Base-by-base conservation (phyloP, 1,139 yeast species). In the Candida anutae region DNA sequence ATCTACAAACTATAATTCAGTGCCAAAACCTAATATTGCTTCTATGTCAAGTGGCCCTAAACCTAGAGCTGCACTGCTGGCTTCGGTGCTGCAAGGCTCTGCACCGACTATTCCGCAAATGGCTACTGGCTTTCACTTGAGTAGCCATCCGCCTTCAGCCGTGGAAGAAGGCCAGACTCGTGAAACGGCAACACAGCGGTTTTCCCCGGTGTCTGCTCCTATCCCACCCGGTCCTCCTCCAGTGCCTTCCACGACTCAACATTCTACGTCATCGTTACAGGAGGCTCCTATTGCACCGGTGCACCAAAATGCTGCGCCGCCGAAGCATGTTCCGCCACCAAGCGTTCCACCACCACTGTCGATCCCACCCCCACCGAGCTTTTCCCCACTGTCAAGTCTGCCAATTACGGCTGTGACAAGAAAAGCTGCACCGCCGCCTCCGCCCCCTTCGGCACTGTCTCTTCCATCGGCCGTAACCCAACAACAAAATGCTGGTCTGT, bases 401-500 rank as follows among this genome's bases (percentile, higher is more conserved):
- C n/a, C n/a, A n/a, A n/a, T n/a, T n/a, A n/a, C n/a, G n/a, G n/a
- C n/a, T n/a, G n/a, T n/a, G n/a, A 15, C 39, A 13, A 50, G 44
- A 22, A 53, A 51, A 27, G 26, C 46, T 2, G 55, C 62, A 2
- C 62, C 66, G 3, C 62, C 62, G 1, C 61, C 67, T 5, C 60
- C 69, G 4, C 61, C 65, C 4, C 50, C 62, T 5, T 33, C 43
- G 10, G 26, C 35, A 24, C 48, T 48, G 22, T 13, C 15, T 12
- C 6, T 11, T 8, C 8, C 6, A 8, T 13, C 15, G 8, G 13
- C 8, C 11, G 47, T 68, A 22, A 67, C 66, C 16, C 63, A 57
- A 29, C 67, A 62, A 35, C 76, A 71, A 40, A 45, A 53, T 23
- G 62, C 63, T 1, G 81, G 79, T 2, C 62, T 62, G 20, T 62